Base-by-base conservation (phyloP, 1,139 yeast genomes). In the Debaryomyces robertsiae region DNA sequence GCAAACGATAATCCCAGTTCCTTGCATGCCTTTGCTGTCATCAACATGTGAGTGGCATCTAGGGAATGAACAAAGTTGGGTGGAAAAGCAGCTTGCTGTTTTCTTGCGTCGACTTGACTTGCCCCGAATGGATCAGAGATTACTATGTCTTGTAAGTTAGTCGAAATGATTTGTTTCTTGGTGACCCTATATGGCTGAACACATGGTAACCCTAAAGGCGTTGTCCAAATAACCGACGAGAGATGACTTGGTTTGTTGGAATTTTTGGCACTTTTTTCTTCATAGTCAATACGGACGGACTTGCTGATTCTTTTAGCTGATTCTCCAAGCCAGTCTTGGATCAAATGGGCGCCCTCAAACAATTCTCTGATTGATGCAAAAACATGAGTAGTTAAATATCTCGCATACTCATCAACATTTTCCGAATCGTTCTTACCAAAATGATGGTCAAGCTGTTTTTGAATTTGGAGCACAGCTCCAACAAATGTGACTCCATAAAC, bases 401-500 rank as follows among this genome's bases (percentile, higher is more conserved):
- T 71, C 5, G 96, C 76, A 46, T 75, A 52, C 60, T 73, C 55
- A 50, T 55, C 50, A 49, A 72, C 46, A 52, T 74, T 47, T 60
- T 66, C 59, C 59, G 77, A 49, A 63, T 68, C 54, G 66, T 69
- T 73, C 53, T 65, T 67, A 44, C 61, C 70, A 52, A 71, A 77
- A 44, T 65, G 61, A 44, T 62, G 69, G 30, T 62, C 69, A 32
- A 82, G 62, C 59, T 85, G 88, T 52, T 82, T 84, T 44, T 76
- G 77, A 54, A 93, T 89, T 67, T 93, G 99, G 3, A 82, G 84
- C 19, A 89, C 79, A 0, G 98, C 98, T 14, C 99, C 99, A 47
- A 89, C 79, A 60, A 79, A 89, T 0, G 99, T 93, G 9, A 93
- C 99, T 53, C 99, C 99, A 59, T 94, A 93, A 32, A 93, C 99